phyloP scores from a whole-genome alignment of 164 flowering plant species.

The Sedum album region DNA sequence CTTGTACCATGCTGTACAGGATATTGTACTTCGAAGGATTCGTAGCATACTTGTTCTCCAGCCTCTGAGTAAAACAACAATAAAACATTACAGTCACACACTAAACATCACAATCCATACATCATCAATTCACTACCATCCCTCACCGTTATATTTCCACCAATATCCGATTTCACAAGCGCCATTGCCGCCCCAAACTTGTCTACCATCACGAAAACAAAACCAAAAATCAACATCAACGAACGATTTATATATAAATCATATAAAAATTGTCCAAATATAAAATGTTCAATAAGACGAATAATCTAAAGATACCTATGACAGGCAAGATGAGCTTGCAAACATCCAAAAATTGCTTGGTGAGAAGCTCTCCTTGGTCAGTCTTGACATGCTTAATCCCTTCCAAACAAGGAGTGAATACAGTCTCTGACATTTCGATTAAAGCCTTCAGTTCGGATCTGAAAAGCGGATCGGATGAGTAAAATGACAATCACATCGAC shows the following conservation, averaged over 20 bases:
- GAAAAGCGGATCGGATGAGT: neutral
- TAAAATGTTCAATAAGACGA: too few species aligned
- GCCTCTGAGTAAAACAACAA: slow-evolving; percentile 36
- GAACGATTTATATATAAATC: too few species aligned
- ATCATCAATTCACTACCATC: neutral
- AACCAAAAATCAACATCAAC: neutral
- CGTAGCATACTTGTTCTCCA: slow-evolving; percentile 65
- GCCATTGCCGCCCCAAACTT: slow-evolving; percentile 92
- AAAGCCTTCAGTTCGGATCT: neutral
- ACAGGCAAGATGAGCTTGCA: slow-evolving; percentile 60
- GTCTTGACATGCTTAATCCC: slow-evolving; percentile 53
- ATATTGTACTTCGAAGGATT: slow-evolving; percentile 49
- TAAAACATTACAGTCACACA: neutral
- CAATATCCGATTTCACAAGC: slow-evolving; percentile 80
- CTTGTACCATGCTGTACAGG: slow-evolving; percentile 59
- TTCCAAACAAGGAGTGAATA: slow-evolving; percentile 45
- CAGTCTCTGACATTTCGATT: slow-evolving; percentile 46
- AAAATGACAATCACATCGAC: neutral
- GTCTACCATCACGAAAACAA: slow-evolving; percentile 28
- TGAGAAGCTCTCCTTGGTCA: slow-evolving; percentile 45
- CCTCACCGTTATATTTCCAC: slow-evolving; percentile 77
- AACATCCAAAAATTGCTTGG: slow-evolving; percentile 63
- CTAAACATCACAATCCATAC: neutral
- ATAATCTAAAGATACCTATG: slow-evolving; percentile 25
- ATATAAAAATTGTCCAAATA: too few species aligned